Evolutionary conservation across 805 yeast species (phyloP).

Genomic region (Sugiyamaella smithiae): DNA sequence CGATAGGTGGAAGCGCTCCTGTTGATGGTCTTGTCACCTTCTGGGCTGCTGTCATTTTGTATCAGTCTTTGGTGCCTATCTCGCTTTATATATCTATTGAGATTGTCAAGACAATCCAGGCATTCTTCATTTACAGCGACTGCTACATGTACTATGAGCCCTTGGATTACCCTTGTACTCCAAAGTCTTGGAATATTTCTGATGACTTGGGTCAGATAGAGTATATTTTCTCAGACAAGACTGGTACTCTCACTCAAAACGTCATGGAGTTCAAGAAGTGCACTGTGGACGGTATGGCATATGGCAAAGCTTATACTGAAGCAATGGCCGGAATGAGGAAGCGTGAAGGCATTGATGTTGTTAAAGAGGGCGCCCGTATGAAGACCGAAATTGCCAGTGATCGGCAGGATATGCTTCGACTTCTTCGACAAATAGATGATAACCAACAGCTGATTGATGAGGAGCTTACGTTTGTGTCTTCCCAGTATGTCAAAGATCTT

Average conservation of each 20-base stretch:
- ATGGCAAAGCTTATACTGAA: conserved; percentile 74
- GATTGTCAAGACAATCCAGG: conserved; percentile 76
- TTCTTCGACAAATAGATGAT: conserved; percentile 36
- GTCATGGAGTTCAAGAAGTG: conserved; percentile 83
- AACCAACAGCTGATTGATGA: conserved; percentile 54
- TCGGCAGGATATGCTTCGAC: conserved; percentile 46
- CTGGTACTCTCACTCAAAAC: conserved; percentile 81
- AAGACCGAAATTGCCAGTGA: conserved; percentile 45
- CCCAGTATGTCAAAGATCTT: conserved; percentile 57
- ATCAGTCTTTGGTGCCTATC: conserved; percentile 77
- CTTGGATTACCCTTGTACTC: conserved; percentile 74
- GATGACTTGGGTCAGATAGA: conserved; percentile 85
- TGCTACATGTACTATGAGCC: conserved; percentile 64
- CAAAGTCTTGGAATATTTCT: conserved; percentile 81
- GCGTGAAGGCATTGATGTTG: conserved; percentile 63
- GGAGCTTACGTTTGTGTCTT: conserved; percentile 64
- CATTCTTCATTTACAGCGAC: conserved; percentile 72
- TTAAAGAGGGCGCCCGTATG: conserved; percentile 49
- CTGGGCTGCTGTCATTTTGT: conserved; percentile 69
- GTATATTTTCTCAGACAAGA: conserved; percentile 77
- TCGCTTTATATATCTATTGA: conserved; percentile 77
- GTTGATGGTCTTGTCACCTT: conserved; percentile 68
- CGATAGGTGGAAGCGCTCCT: conserved; percentile 59
- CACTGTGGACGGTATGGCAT: conserved; percentile 63
- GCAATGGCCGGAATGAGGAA: conserved; percentile 68